phyloP scores from a whole-genome alignment of 371 early-diverging fungal species.

The Mortierella sp. region DNA sequence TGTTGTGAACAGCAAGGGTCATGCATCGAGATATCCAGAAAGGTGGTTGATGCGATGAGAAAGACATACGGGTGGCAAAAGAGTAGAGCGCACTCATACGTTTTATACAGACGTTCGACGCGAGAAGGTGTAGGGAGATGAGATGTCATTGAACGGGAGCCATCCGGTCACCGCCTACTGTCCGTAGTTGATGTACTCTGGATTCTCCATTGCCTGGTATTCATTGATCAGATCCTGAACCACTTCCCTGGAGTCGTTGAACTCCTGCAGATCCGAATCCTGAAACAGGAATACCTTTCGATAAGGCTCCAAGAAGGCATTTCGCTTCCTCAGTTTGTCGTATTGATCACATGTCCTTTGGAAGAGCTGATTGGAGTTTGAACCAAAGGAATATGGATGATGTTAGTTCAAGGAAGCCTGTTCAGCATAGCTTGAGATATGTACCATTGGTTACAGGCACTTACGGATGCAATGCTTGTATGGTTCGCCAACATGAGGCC shows the following conservation, averaged over 20 bases:
- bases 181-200: slow-evolving; percentile 77
- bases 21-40: too few species aligned
- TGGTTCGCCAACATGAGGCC: slow-evolving; percentile 99
- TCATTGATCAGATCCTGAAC: slow-evolving; percentile 93
- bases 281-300: slow-evolving; percentile 84
- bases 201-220: slow-evolving; percentile 94
- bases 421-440: too few species aligned
- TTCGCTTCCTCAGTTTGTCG: slow-evolving; percentile 95
- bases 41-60: too few species aligned
- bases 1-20: too few species aligned
- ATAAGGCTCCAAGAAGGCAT: slow-evolving; percentile 99
- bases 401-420: too few species aligned
- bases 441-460: too few species aligned
- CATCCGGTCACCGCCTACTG: slow-evolving; percentile 17
- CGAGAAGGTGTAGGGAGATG: too few species aligned
- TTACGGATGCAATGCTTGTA: slow-evolving; percentile 92
- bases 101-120: too few species aligned
- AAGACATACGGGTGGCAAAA: too few species aligned
- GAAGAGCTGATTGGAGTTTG: slow-evolving; percentile 74
- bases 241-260: slow-evolving; percentile 87
- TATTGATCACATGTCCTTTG: slow-evolving; percentile 96
- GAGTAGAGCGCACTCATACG: too few species aligned
- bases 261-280: slow-evolving; percentile 91
- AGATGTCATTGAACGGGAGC: too few species aligned
- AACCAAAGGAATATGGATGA: neutral